Percentiles rank a stretch among this genome's conserved stretches.
phyloP scores from a whole-genome alignment of 1,139 yeast genomes.

The Hyphopichia burtonii region DNA sequence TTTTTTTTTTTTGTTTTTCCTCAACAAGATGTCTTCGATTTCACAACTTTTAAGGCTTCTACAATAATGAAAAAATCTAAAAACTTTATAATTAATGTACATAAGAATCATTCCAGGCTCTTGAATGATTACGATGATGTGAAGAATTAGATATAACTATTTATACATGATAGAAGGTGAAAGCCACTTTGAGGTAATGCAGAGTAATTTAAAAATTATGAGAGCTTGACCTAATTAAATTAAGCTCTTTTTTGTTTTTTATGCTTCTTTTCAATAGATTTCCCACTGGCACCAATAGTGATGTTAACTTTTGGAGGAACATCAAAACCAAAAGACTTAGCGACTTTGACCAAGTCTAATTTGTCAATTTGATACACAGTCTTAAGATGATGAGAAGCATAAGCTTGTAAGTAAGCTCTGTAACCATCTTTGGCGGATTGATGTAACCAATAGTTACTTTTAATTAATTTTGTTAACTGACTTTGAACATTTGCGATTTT shows the following conservation, averaged over 20 bases:
- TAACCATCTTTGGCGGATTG: constrained; percentile 98
- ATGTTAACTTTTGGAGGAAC: constrained; percentile 97
- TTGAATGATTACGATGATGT: background rate
- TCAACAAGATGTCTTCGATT: too few relatives aligned
- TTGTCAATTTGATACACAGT: constrained; percentile 95
- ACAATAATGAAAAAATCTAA: background rate
- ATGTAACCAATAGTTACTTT: constrained; percentile 90
- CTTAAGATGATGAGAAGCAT: constrained; percentile 92
- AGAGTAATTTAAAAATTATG: background rate
- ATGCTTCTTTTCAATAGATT: constrained; percentile 52
- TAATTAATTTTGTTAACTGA: constrained; percentile 86
- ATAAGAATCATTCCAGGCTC: background rate
- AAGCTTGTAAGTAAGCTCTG: constrained; percentile 93
- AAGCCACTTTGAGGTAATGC: background rate
- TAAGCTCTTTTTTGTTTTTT: constrained; percentile 45
- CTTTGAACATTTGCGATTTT: constrained; percentile 95
- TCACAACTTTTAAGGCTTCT: too few relatives aligned
- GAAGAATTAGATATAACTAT: background rate
- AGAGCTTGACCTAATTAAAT: background rate
- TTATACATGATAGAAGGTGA: background rate
- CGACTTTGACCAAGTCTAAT: constrained; percentile 90
- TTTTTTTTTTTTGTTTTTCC: background rate
- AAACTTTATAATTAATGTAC: background rate
- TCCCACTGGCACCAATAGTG: constrained; percentile 90
- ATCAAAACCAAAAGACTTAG: constrained; percentile 90